A percentile compares a stretch with the other conserved stretches of the same genome.
Conservation (phyloP, 495 filamentous ascomycete species). For the Xylaria palmicola region DNA sequence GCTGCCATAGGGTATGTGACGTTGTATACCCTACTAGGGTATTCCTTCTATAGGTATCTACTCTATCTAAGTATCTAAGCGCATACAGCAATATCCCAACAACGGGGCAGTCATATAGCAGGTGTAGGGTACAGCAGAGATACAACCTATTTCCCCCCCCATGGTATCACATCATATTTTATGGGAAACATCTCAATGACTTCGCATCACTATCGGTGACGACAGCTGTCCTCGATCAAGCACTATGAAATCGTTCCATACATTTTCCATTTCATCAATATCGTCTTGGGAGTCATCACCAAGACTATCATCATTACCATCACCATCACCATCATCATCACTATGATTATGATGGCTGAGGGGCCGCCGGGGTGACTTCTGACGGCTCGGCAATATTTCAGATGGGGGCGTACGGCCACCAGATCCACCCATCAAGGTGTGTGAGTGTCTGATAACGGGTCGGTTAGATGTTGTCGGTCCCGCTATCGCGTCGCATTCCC, state of each 20-base stretch:
- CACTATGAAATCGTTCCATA: neutral
- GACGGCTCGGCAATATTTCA: neutral
- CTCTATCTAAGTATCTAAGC: too few relatives aligned
- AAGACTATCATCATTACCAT: neutral
- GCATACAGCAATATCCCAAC: too few relatives aligned
- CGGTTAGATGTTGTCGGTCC: neutral
- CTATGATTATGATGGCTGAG: neutral
- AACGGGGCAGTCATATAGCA: neutral
- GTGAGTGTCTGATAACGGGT: neutral
- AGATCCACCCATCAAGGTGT: neutral
- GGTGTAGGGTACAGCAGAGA: neutral
- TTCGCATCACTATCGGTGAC: neutral
- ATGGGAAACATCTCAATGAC: neutral
- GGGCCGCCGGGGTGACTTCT: neutral
- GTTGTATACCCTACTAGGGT: too few relatives aligned
- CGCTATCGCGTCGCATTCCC: neutral
- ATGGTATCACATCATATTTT: neutral
- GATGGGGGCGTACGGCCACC: neutral
- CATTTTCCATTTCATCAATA: neutral
- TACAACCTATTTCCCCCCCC: neutral
- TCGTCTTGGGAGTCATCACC: neutral
- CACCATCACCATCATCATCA: neutral
- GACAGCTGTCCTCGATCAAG: neutral
- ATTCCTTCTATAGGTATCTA: too few relatives aligned
- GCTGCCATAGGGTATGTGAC: too few relatives aligned